These are phyloP conservation scores for Daedaleopsis nitida DNA, from an alignment of 768 basidiomycete genomes.

Conservation along the genomic window DNA sequence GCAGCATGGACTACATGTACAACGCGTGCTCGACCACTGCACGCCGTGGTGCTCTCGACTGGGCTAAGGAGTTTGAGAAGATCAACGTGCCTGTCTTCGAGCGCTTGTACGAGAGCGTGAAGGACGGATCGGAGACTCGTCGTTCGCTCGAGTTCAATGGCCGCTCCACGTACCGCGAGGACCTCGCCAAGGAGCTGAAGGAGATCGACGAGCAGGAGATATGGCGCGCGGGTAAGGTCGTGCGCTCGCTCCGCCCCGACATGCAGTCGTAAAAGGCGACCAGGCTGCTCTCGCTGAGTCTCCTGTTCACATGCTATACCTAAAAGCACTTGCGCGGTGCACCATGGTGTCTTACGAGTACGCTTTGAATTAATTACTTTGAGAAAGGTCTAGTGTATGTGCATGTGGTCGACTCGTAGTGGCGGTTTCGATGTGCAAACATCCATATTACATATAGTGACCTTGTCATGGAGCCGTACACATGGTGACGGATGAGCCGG, in stretches of 20 bases:
- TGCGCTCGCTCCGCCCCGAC: slow-evolving; percentile 86
- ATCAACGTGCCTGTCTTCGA: slow-evolving; percentile 95
- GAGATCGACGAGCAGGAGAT: slow-evolving; percentile 99
- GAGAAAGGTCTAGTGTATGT: neutral
- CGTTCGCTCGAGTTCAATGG: slow-evolving; percentile 97
- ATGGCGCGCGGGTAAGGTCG: slow-evolving; percentile 93
- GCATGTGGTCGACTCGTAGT: no score
- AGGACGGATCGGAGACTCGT: slow-evolving; percentile 94
- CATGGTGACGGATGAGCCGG: no score
- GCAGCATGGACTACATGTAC: slow-evolving; percentile 99
- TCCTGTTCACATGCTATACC: slow-evolving; percentile 8
- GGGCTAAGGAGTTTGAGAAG: slow-evolving; percentile 96
- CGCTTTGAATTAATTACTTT: slow-evolving; percentile 8
- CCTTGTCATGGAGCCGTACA: no score
- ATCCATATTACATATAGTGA: no score
- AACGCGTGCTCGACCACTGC: slow-evolving; percentile 99
- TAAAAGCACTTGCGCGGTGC: slow-evolving; percentile 26
- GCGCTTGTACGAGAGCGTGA: slow-evolving; percentile 91
- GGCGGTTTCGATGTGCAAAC: no score
- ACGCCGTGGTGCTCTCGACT: slow-evolving; percentile 97
- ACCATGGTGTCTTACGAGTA: slow-evolving; percentile 16
- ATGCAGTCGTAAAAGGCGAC: slow-evolving; percentile 53
- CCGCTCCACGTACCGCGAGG: slow-evolving; percentile 87
- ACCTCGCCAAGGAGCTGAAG: slow-evolving; percentile 88
- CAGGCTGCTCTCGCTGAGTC: neutral